Evolutionary conservation across 805 yeast species (phyloP).

Genomic region (Yamadazyma phyllophila): DNA sequence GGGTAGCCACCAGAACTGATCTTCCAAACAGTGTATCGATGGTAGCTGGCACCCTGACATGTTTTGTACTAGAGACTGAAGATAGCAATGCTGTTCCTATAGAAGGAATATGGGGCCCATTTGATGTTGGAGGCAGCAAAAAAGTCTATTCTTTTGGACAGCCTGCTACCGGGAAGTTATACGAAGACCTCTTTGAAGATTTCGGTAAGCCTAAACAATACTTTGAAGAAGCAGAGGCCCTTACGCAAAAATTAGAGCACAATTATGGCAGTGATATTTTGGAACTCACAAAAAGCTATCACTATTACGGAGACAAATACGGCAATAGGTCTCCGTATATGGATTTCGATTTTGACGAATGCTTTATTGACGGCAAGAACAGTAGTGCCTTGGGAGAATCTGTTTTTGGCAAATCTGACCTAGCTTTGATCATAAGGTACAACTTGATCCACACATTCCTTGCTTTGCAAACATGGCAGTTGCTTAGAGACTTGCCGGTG

Average conservation of each 20-base stretch:
- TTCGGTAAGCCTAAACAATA: slow-evolving; percentile 7
- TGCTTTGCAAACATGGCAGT: slow-evolving; percentile 47
- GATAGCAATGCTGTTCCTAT: slow-evolving; percentile 23
- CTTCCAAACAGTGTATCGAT: slow-evolving; percentile 36
- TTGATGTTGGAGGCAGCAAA: slow-evolving; percentile 16
- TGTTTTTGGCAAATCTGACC: slow-evolving; percentile 28
- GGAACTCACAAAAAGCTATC: slow-evolving; percentile 31
- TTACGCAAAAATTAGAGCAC: slow-evolving; percentile 21
- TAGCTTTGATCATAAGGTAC: slow-evolving; percentile 41
- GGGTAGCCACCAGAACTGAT: slow-evolving; percentile 35
- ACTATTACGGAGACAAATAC: slow-evolving; percentile 53
- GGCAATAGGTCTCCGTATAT: slow-evolving; percentile 61
- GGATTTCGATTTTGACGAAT: slow-evolving; percentile 49
- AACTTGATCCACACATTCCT: slow-evolving; percentile 49
- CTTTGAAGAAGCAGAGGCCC: slow-evolving; percentile 19
- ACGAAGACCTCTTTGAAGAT: slow-evolving; percentile 46
- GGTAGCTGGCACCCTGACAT: slow-evolving; percentile 65
- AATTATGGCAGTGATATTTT: slow-evolving; percentile 15
- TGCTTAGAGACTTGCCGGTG: slow-evolving; percentile 27
- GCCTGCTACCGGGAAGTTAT: slow-evolving; percentile 55
- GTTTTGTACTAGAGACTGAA: slow-evolving; percentile 36
- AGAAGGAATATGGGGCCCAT: slow-evolving; percentile 65
- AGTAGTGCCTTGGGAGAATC: slow-evolving; percentile 8
- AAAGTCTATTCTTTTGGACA: slow-evolving; percentile 53
- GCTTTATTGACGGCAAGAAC: slow-evolving; percentile 46